Percentiles rank a stretch among this genome's conserved stretches.
Evolutionary conservation across 2,329 filamentous ascomycete genomes (phyloP).

Genomic region (Colletotrichum lupini): DNA sequence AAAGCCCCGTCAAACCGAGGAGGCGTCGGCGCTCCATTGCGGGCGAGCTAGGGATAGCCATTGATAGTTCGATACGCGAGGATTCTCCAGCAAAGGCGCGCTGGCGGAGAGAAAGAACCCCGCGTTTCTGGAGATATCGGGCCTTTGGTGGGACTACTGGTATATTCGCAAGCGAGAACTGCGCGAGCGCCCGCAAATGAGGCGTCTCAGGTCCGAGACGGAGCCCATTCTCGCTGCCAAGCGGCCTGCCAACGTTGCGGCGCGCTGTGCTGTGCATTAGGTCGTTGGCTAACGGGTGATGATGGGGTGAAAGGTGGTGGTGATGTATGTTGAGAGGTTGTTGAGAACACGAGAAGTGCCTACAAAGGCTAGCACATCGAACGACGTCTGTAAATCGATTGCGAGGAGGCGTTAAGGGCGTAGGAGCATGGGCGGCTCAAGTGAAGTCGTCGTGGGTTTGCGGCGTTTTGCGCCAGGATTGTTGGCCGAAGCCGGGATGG

Average conservation of each 20-base stretch:
- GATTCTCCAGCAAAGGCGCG: background rate
- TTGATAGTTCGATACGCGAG: background rate
- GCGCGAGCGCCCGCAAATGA: background rate
- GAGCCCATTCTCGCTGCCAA: background rate
- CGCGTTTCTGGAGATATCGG: slow-evolving; percentile 18
- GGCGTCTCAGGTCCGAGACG: background rate
- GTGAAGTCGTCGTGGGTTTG: slow-evolving; percentile 4
- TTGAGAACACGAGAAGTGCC: background rate
- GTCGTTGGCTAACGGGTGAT: background rate
- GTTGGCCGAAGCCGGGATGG: slow-evolving; percentile 1
- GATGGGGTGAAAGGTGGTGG: background rate
- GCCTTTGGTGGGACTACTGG: slow-evolving; percentile 15
- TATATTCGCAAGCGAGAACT: background rate
- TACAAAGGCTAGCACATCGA: background rate
- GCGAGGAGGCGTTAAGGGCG: background rate
- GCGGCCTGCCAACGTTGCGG: background rate
- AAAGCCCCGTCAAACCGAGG: background rate
- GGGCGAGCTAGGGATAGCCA: background rate
- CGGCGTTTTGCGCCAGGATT: background rate
- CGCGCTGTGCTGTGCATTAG: background rate
- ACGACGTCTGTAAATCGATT: too few relatives aligned
- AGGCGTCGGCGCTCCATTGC: background rate
- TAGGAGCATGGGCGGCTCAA: background rate
- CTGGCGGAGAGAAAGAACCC: background rate
- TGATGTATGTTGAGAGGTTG: background rate